Percentiles rank a stretch among this genome's conserved stretches.
Evolutionary conservation across 1,139 yeast species (phyloP).

Genomic region (Ogataea hybrid): DNA sequence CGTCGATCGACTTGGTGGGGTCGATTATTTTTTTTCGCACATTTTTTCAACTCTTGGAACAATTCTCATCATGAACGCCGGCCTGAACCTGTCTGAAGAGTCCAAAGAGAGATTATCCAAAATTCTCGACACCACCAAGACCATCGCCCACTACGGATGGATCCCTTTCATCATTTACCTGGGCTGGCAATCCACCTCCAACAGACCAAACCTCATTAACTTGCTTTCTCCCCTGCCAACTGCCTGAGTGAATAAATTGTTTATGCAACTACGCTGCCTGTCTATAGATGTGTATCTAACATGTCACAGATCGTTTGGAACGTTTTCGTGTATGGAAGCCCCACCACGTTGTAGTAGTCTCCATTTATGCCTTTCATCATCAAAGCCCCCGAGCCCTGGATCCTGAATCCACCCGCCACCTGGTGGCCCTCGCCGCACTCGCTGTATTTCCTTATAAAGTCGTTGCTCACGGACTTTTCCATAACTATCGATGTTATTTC

Average conservation of each 20-base stretch:
- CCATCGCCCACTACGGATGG: conserved; percentile 93
- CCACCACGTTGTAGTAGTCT: conserved; percentile 87
- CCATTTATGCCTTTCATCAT: conserved; percentile 66
- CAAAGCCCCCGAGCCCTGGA: conserved; percentile 70
- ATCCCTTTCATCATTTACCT: conserved; percentile 90
- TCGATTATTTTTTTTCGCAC: conserved; percentile 3
- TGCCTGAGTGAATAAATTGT: conserved; percentile 15
- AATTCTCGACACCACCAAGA: conserved; percentile 79
- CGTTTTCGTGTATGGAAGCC: conserved; percentile 70
- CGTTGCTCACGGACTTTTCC: conserved; percentile 48
- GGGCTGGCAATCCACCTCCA: conserved; percentile 86
- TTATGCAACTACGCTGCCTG: conserved; percentile 3
- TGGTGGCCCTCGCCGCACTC: conserved; percentile 68
- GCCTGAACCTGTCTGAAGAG: conserved; percentile 56
- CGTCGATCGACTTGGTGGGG: conserved; percentile 11
- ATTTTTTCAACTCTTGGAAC: conserved; percentile 5
- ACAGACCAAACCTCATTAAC: conserved; percentile 75
- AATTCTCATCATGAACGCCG: conserved; percentile 24
- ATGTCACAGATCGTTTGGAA: conserved; percentile 32
- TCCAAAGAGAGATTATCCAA: conserved; percentile 86
- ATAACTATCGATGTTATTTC: conserved; percentile 50
- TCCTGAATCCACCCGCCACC: conserved; percentile 93
- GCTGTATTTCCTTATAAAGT: conserved; percentile 58
- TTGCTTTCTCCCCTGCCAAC: conserved; percentile 39
- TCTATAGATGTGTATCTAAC: conserved; percentile 31